Conservation (phyloP, 2,329 filamentous ascomycete species). For the Tolypocladium sp. region DNA sequence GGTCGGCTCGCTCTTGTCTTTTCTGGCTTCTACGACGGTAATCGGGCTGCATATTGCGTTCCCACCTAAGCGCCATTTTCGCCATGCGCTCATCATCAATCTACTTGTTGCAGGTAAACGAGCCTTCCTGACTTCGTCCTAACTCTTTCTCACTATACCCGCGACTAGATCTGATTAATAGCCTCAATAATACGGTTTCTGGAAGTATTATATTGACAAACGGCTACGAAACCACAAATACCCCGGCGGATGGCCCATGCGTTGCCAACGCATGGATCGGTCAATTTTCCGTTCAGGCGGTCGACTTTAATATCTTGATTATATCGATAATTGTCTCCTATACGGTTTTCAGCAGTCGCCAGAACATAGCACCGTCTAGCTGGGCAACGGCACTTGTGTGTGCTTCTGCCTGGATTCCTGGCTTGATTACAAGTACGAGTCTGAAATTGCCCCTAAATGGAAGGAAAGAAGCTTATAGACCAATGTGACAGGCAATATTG, state of each 20-base stretch:
- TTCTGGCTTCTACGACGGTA: background rate
- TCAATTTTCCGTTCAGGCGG: constrained; percentile 34
- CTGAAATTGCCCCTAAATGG: background rate
- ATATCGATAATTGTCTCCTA: constrained; percentile 34
- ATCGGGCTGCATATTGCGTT: constrained; percentile 1
- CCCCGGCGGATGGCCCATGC: constrained; percentile 14
- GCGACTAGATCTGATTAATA: constrained; percentile 28
- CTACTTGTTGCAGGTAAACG: constrained; percentile 6
- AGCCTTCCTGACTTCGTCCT: background rate
- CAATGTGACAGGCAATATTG: constrained; percentile 1
- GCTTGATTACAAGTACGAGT: constrained; percentile 19
- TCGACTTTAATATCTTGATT: constrained; percentile 32
- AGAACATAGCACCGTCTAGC: constrained; percentile 19
- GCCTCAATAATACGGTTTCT: constrained; percentile 30
- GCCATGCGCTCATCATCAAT: constrained; percentile 8
- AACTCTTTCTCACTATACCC: background rate
- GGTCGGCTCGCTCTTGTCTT: constrained; percentile 5
- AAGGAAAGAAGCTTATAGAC: background rate
- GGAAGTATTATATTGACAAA: constrained; percentile 23
- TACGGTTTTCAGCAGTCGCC: constrained; percentile 24
- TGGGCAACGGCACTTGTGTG: constrained; percentile 22
- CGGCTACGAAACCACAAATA: constrained; percentile 16
- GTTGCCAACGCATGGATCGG: constrained; percentile 33
- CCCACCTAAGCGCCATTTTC: constrained; percentile 7
- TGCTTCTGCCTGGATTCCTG: constrained; percentile 28